Conservation (phyloP, 2,329 filamentous ascomycete species). For the Nannizzia gypsea region DNA sequence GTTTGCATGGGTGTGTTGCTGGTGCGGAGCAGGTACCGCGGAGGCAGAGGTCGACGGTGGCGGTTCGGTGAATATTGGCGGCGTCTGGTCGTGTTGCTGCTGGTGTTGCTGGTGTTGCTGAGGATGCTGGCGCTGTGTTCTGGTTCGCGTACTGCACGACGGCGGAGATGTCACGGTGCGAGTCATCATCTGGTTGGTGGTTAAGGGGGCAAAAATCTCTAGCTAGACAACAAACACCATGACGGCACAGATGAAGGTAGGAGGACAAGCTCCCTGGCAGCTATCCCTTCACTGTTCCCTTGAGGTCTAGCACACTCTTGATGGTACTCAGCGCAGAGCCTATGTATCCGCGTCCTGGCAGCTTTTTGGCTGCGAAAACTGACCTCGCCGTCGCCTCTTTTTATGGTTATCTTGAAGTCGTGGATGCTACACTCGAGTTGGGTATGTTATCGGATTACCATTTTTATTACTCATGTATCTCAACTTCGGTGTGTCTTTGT, state of each 20-base stretch:
- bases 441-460: background rate
- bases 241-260: background rate
- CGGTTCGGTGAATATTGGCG: background rate
- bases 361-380: background rate
- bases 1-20: background rate
- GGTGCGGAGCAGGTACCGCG: background rate
- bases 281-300: background rate
- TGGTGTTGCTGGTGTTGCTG: background rate
- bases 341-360: background rate
- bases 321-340: background rate
- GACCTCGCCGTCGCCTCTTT: slow-evolving; percentile 4
- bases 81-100: background rate
- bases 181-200: background rate
- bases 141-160: slow-evolving; percentile 2
- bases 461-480: background rate
- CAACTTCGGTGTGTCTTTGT: background rate
- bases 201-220: background rate
- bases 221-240: slow-evolving; percentile 1
- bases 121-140: background rate
- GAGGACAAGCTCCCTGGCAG: background rate
- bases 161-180: slow-evolving; percentile 4
- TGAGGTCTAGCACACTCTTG: background rate
- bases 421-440: background rate
- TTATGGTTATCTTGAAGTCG: background rate
- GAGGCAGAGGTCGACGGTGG: background rate